These are phyloP conservation scores for Russula virescens DNA, from an alignment of 768 basidiomycete genomes.

Conservation along the genomic window DNA sequence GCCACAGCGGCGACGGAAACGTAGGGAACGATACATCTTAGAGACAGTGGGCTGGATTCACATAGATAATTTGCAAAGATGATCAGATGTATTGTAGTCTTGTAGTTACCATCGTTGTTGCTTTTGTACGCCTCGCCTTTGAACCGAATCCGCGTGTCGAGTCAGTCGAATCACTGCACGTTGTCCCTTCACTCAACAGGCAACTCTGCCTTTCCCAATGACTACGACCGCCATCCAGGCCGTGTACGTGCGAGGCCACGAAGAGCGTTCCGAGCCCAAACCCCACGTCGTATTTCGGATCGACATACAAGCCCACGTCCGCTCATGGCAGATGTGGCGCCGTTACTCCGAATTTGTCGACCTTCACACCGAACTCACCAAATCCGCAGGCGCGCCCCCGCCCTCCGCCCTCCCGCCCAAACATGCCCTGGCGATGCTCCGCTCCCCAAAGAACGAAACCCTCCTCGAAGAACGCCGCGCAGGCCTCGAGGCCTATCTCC, in stretches of 20 bases:
- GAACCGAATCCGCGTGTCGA: background rate
- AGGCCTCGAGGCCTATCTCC: slow-evolving; percentile 79
- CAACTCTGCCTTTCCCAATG: slow-evolving; percentile 1
- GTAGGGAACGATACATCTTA: background rate
- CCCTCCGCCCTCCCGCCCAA: slow-evolving; percentile 82
- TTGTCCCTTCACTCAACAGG: background rate
- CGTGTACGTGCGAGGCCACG: slow-evolving; percentile 60
- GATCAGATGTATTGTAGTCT: slow-evolving; percentile 4
- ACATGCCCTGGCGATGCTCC: slow-evolving; percentile 64
- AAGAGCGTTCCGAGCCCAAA: slow-evolving; percentile 64
- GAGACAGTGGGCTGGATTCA: background rate
- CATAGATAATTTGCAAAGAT: slow-evolving; percentile 11
- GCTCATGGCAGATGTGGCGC: slow-evolving; percentile 90
- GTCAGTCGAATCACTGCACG: too few relatives aligned
- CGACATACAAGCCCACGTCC: slow-evolving; percentile 79
- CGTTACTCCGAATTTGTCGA: slow-evolving; percentile 94
- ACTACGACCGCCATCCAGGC: slow-evolving; percentile 72
- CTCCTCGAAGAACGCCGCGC: slow-evolving; percentile 70
- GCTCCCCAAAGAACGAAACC: slow-evolving; percentile 50
- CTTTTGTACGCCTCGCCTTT: background rate
- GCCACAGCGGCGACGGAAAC: background rate
- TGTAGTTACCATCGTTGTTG: slow-evolving; percentile 3
- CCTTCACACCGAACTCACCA: slow-evolving; percentile 74
- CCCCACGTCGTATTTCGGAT: slow-evolving; percentile 80
- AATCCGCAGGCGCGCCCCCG: slow-evolving; percentile 73